These are phyloP conservation scores for Penicillium concentricum DNA, from an alignment of 2,329 filamentous ascomycete genomes.

Conservation along the genomic window DNA sequence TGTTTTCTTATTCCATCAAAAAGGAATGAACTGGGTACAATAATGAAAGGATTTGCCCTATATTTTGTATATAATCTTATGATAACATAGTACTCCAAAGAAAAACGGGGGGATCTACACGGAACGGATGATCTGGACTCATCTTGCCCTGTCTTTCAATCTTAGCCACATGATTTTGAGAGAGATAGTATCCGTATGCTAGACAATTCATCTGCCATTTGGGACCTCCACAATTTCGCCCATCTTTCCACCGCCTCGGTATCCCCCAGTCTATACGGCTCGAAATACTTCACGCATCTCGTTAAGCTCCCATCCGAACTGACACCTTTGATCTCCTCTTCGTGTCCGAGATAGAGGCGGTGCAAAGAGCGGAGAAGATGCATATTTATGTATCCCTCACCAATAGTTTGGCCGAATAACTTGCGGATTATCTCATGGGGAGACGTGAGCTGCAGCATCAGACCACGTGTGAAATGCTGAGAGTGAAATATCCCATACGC, in stretches of 20 bases:
- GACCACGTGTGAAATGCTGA: background rate
- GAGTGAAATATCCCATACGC: background rate
- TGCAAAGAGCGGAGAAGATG: background rate
- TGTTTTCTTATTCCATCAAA: no score
- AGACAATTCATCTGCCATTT: background rate
- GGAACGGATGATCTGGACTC: no score
- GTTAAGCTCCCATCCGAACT: background rate
- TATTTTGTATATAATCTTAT: no score
- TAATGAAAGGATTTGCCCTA: no score
- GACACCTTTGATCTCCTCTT: background rate
- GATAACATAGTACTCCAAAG: no score
- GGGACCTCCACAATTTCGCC: slow-evolving; percentile 2
- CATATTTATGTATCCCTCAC: background rate
- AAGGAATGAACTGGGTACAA: no score
- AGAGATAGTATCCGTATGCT: background rate
- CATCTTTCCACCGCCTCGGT: background rate
- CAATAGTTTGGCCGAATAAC: background rate
- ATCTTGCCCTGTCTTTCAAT: no score
- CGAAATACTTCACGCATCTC: slow-evolving; percentile 3
- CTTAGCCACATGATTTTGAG: no score
- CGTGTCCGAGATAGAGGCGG: background rate
- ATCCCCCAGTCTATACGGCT: background rate
- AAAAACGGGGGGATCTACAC: no score
- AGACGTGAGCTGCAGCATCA: background rate
- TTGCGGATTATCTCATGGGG: background rate